These are phyloP conservation scores for Lentinula guzmanii DNA, from an alignment of 768 basidiomycete species.

Conservation along the genomic window DNA sequence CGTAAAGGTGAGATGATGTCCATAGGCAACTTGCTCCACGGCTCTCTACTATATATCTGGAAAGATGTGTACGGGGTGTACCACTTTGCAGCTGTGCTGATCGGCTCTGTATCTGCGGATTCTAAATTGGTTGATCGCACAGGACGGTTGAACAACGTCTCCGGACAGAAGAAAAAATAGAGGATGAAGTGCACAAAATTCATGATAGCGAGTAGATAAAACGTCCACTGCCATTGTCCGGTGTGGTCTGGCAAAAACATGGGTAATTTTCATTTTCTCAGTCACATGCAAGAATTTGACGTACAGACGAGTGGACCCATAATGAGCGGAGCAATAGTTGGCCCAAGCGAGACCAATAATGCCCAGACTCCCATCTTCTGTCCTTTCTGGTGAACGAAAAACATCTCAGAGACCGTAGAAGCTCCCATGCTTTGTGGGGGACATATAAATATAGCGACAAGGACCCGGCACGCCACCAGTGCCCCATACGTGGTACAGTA, in stretches of 20 bases:
- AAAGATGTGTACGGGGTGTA: background rate
- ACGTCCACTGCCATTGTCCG: conserved; percentile 2
- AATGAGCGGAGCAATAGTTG: background rate
- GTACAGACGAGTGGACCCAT: conserved; percentile 1
- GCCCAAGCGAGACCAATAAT: background rate
- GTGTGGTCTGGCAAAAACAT: background rate
- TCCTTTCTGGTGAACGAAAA: background rate
- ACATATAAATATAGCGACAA: background rate
- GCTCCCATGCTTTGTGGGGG: conserved; percentile 3
- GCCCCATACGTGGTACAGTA: background rate
- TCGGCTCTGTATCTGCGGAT: background rate
- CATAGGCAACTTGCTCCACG: background rate
- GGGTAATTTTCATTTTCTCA: no score
- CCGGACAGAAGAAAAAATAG: background rate
- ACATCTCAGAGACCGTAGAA: background rate
- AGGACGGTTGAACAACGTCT: conserved; percentile 3
- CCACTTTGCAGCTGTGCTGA: background rate
- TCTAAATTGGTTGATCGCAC: background rate
- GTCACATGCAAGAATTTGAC: background rate
- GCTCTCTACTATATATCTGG: background rate
- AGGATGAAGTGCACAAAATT: background rate
- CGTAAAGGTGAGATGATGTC: background rate
- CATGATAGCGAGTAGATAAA: background rate
- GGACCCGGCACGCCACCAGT: background rate
- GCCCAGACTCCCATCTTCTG: conserved; percentile 1